phyloP scores from a whole-genome alignment of 345 rosid species.

The Pelargonium nanum region DNA sequence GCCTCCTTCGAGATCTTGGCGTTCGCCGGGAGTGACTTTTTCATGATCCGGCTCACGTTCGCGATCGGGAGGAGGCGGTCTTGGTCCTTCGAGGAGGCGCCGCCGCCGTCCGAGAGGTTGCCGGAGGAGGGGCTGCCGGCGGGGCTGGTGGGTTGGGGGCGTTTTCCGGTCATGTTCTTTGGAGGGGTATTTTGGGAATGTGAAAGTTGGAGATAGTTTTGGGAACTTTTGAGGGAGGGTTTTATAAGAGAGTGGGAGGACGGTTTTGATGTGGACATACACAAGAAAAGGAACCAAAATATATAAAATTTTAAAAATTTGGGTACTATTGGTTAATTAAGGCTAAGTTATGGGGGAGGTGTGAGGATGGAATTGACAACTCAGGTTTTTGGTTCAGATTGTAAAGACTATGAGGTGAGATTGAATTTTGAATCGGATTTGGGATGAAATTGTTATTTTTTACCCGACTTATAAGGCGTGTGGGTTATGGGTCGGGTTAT shows the following conservation, averaged over 20 bases:
- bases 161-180: not conserved
- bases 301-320: too few species aligned
- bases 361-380: too few species aligned
- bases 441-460: too few species aligned
- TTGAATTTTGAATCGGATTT: too few species aligned
- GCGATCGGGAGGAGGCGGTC: conserved; percentile 58
- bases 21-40: conserved; percentile 54
- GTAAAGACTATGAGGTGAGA: too few species aligned
- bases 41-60: conserved; percentile 64
- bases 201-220: not conserved
- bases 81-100: conserved; percentile 25
- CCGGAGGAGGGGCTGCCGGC: not conserved
- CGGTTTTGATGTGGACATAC: not conserved
- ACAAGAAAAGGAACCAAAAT: not conserved
- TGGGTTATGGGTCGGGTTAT: too few species aligned
- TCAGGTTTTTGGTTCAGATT: too few species aligned
- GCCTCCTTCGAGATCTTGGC: conserved; percentile 63
- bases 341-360: too few species aligned
- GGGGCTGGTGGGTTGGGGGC: not conserved
- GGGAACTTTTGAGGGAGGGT: not conserved
- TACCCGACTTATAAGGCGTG: too few species aligned
- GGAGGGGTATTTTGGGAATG: too few species aligned
- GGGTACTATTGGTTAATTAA: too few species aligned
- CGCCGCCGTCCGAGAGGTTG: not conserved
- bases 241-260: not conserved